phyloP scores from a whole-genome alignment of 306 rosid species.

The Sphenostylis stenocarpa region DNA sequence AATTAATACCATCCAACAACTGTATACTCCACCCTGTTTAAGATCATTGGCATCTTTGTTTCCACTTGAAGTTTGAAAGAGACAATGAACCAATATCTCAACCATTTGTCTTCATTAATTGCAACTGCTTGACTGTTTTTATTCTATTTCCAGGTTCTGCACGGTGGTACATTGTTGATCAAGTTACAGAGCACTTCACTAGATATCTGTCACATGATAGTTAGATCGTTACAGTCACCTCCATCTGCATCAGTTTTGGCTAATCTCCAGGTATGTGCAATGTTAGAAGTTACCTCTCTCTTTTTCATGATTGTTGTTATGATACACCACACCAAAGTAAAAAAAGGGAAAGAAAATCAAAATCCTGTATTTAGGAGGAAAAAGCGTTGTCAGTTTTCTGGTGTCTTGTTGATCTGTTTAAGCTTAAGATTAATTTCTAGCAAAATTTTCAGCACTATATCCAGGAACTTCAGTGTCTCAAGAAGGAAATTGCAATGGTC shows the following conservation, averaged over 20 bases:
- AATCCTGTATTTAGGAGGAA: constrained; percentile 17
- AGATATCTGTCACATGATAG: constrained; percentile 61
- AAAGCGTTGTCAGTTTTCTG: background rate
- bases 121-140: constrained; percentile 10
- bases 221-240: constrained; percentile 59
- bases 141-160: constrained; percentile 61
- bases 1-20: background rate
- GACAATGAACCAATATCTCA: background rate
- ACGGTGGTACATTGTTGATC: constrained; percentile 66
- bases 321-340: background rate
- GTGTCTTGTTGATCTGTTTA: constrained; percentile 28
- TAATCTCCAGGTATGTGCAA: constrained; percentile 70
- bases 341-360: background rate
- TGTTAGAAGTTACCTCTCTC: constrained; percentile 20
- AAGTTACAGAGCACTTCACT: constrained; percentile 61
- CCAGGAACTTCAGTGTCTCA: constrained; percentile 75
- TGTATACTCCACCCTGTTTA: background rate
- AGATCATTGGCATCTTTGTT: constrained; percentile 6
- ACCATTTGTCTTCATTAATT: background rate
- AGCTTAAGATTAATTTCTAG: constrained; percentile 36
- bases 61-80: constrained; percentile 10
- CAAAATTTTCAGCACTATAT: constrained; percentile 60
- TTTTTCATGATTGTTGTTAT: constrained; percentile 27
- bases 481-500: constrained; percentile 67
- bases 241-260: constrained; percentile 62